Evolutionary conservation across 2,329 filamentous ascomycete genomes (phyloP), one percentile per base, ranked within the genome.

Genomic region (Fusarium sp.): DNA sequence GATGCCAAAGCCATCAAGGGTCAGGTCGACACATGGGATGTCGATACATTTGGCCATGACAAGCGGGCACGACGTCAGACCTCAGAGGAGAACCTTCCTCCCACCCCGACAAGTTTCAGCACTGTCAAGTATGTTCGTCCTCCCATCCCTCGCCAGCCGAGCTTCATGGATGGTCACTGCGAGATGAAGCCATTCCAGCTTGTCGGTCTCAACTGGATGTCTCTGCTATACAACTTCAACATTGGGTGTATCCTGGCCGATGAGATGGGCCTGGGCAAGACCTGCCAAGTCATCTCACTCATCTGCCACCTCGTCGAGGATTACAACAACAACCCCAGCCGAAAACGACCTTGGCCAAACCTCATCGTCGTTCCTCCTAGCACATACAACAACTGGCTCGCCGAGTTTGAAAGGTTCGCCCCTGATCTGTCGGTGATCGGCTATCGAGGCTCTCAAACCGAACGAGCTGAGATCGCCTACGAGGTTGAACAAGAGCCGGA

Each of bases 261-360:
- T 80, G 96, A 99, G 80, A 99, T 99, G 96, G 96, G 94, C 61
- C 86, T 96, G 45, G 96, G 96, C 54, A 99, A 99, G 86, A 99
- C 96, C 0, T 98, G 95, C 77, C 96, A 99, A 79, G 94, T 98
- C 71, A 98, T 99, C 76, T 92, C 94, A 0, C 94, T 99, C 78
- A 88, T 99, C 54, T 93, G 94, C 18, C 92, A 98, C 77, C 86
- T 99, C 29, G 91, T 93, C 18, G 91, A 95, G 79, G 89, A 89
- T 34, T 90, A 87, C 69, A 79, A 86, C 37, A 78, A 79, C 7
- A 70, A 76, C 5, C 70, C 69, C 6, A 62, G 57, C 14, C 71
- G 73, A 4, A 71, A 70, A 6, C 72, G 87, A 85, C 79, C 90
- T 79, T 85, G 94, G 94, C 78, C 94, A 85, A 85, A 98, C 80